Percentiles rank a stretch among this genome's conserved stretches.
These are phyloP conservation scores for Daldinia decipiens DNA, from an alignment of 495 filamentous ascomycete genomes.

Conservation along the genomic window DNA sequence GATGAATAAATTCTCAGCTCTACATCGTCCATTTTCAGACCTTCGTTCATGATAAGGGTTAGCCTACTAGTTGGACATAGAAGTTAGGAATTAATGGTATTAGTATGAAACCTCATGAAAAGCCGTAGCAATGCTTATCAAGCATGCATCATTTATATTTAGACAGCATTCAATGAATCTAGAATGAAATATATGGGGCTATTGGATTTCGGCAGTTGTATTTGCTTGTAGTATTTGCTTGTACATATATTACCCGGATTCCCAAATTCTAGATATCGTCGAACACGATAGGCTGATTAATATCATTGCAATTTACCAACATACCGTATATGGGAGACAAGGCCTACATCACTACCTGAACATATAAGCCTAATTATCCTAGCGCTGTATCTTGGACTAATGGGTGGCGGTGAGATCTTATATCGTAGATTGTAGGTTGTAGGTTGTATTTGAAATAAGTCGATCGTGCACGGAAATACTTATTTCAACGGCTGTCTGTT, in stretches of 20 bases:
- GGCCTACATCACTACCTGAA: background rate
- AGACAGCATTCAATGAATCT: background rate
- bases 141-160: background rate
- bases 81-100: no score
- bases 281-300: conserved; percentile 6
- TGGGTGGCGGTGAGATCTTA: conserved; percentile 10
- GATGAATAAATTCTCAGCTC: no score
- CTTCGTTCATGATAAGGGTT: no score
- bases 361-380: conserved; percentile 20
- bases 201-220: conserved; percentile 1
- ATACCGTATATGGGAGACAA: background rate
- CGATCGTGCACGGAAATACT: background rate
- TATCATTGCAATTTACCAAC: conserved; percentile 4
- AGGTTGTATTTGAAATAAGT: conserved; percentile 2
- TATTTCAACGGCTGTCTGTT: background rate
- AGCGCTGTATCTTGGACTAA: background rate
- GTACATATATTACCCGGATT: conserved; percentile 9
- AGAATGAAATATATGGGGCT: background rate
- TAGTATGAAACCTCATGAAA: no score
- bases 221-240: background rate
- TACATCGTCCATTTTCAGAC: no score
- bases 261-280: background rate
- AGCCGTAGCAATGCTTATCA: background rate
- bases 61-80: no score
- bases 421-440: background rate